A percentile compares a stretch with the other conserved stretches of the same genome.
These are phyloP conservation scores for Punctularia strigosozonata DNA, from an alignment of 768 basidiomycete genomes.

Conservation along the genomic window DNA sequence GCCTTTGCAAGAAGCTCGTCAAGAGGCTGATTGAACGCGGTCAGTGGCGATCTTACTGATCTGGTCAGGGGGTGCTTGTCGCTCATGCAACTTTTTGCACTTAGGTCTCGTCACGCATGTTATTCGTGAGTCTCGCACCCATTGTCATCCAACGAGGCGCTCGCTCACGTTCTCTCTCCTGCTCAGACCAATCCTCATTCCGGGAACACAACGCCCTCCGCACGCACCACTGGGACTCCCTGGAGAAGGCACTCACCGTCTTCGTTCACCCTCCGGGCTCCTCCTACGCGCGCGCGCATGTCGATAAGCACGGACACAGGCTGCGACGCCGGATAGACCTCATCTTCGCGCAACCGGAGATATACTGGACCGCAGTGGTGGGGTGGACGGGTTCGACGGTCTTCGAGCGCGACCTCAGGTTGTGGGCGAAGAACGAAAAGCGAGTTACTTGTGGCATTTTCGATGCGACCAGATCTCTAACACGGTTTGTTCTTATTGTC, in stretches of 20 bases:
- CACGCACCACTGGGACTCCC: slow-evolving; percentile 60
- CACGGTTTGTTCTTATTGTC: slow-evolving; percentile 2
- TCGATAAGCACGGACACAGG: background rate
- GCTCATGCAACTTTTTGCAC: slow-evolving; percentile 1
- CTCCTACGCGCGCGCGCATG: slow-evolving; percentile 11
- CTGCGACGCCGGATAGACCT: slow-evolving; percentile 69
- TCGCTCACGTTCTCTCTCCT: no score
- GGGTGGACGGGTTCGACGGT: slow-evolving; percentile 91
- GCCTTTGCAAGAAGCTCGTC: slow-evolving; percentile 50
- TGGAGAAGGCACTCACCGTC: slow-evolving; percentile 79
- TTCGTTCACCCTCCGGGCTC: slow-evolving; percentile 45
- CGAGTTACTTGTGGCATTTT: slow-evolving; percentile 13
- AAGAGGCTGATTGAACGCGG: slow-evolving; percentile 44
- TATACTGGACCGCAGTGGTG: slow-evolving; percentile 82
- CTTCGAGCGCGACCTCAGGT: slow-evolving; percentile 78
- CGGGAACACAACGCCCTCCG: slow-evolving; percentile 40
- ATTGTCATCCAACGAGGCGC: no score
- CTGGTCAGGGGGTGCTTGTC: no score
- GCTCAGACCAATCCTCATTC: slow-evolving; percentile 48
- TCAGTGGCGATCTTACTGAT: slow-evolving; percentile 22
- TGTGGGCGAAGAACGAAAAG: slow-evolving; percentile 57
- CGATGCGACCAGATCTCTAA: background rate
- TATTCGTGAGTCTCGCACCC: slow-evolving; percentile 69
- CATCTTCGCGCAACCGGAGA: slow-evolving; percentile 64
- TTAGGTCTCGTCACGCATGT: slow-evolving; percentile 69